Evolutionary conservation across 2,329 filamentous ascomycete species (phyloP).

Genomic region (Ophiostoma pallidulum): DNA sequence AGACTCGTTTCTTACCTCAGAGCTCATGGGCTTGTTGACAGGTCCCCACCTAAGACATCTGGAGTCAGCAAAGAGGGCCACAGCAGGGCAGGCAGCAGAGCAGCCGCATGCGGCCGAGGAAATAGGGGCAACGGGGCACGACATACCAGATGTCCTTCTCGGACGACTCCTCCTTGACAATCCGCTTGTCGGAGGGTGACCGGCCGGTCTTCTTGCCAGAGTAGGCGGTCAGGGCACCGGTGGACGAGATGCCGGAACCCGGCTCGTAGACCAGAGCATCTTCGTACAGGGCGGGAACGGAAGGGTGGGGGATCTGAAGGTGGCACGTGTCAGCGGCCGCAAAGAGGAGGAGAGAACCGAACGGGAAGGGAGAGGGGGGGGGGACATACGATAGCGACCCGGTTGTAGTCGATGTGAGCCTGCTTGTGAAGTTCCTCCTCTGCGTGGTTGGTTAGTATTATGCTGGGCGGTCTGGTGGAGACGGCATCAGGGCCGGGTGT

Average conservation of each 20-base stretch:
- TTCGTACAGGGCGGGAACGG: slow-evolving; percentile 93
- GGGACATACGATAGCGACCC: slow-evolving; percentile 81
- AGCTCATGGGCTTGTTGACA: slow-evolving; percentile 97
- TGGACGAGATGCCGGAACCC: slow-evolving; percentile 92
- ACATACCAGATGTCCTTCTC: slow-evolving; percentile 79
- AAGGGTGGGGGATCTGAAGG: slow-evolving; percentile 70
- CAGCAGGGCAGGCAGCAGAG: not conserved
- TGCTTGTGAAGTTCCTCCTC: slow-evolving; percentile 95
- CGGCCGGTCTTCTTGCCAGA: slow-evolving; percentile 97
- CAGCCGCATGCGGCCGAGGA: not conserved
- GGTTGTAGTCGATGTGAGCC: slow-evolving; percentile 98
- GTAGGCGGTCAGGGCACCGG: slow-evolving; percentile 91
- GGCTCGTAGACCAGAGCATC: slow-evolving; percentile 97
- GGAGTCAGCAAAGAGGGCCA: slow-evolving; percentile 6
- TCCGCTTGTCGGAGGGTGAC: slow-evolving; percentile 93
- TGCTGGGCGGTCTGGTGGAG: not conserved
- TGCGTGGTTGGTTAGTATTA: slow-evolving; percentile 18
- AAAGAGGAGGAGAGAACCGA: not conserved
- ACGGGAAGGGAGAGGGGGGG: not conserved
- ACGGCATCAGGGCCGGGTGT: not conserved
- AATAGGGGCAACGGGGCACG: too few species aligned
- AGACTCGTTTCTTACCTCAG: slow-evolving; percentile 64
- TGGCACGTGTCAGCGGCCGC: not conserved
- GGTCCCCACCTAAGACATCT: slow-evolving; percentile 67
- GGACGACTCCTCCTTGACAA: slow-evolving; percentile 84